Base-by-base conservation (phyloP, 225 moss, liverwort and hornwort species). In the Sphagnum contortum region DNA sequence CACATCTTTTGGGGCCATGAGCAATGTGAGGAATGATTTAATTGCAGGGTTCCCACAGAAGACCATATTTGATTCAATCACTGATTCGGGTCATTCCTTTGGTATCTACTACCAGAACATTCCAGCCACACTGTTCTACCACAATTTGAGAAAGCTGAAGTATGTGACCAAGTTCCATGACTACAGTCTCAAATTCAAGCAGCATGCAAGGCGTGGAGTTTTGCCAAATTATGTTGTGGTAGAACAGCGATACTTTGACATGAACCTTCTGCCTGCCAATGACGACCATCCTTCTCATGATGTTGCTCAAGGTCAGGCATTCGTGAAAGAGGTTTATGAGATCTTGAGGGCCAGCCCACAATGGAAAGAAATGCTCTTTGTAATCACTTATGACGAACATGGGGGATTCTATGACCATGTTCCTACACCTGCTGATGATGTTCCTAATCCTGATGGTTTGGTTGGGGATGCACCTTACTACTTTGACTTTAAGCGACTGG, bases 251-350 rank as follows among this genome's bases (percentile, higher is more conserved):
- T 98, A 93, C 72, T 98, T 98, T 62, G 98, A 98, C 78, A 74
- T 82, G 80, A 84, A 80, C 51, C 0, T 86, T 66, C 69, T 93
- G 13, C 98, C 98, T 48, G 93, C 93, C 9, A 98, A 98, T 63
- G 98, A 98, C 59, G 98, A 98, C 68, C 98, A 98, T 69, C 98
- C 98, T 11, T 93, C 98, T 46, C 98, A 98, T 68, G 98, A 98
- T 64, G 89, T 98, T 3, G 89, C 98, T 0, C 89, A 89, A 75
- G 98, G 98, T 45, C 98, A 98, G 75, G 90, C 89, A 72, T 76
- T 98, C 45, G 79, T 98, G 63, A 98, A 98, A 69, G 93, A 98
- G 65, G 87, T 98, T 56, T 98, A 98, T 65, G 98, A 98, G 81
- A 98, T 70, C 47, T 75, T 98, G 67, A 74, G 98, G 61, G 85